These are phyloP conservation scores for Plasmodium adleri DNA, from an alignment of 169 alveolate genomes.

Conservation along the genomic window DNA sequence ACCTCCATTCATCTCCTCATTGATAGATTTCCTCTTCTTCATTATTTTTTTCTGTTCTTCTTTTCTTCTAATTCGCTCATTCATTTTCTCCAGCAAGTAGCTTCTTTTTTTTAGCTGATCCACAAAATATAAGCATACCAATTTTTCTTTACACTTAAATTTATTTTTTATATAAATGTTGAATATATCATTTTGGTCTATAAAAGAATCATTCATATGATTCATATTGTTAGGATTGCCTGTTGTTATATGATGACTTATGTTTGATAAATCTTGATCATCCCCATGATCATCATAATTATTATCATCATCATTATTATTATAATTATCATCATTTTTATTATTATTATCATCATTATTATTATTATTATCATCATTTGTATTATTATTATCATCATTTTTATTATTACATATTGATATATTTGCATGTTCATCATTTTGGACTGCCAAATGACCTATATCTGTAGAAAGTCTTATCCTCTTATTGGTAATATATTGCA, in stretches of 20 bases:
- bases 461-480: neutral
- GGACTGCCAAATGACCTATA: neutral
- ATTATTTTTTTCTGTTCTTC: conserved; percentile 7
- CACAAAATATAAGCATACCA: conserved; percentile 31
- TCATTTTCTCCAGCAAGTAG: neutral
- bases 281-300: neutral
- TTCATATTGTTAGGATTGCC: neutral
- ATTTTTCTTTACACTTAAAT: conserved; percentile 50
- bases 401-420: neutral
- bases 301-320: neutral
- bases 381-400: neutral
- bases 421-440: neutral
- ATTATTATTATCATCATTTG: neutral
- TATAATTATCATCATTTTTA: neutral
- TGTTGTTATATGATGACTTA: neutral
- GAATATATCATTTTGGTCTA: neutral
- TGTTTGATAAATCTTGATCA: neutral
- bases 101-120: conserved; percentile 16
- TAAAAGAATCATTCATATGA: neutral
- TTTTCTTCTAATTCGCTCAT: neutral
- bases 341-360: neutral
- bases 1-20: neutral
- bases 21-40: neutral
- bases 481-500: too few species aligned
- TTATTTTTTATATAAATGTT: conserved; percentile 27